phyloP scores from a whole-genome alignment of 2,329 filamentous ascomycete species.

The Diaporthe longicolla region DNA sequence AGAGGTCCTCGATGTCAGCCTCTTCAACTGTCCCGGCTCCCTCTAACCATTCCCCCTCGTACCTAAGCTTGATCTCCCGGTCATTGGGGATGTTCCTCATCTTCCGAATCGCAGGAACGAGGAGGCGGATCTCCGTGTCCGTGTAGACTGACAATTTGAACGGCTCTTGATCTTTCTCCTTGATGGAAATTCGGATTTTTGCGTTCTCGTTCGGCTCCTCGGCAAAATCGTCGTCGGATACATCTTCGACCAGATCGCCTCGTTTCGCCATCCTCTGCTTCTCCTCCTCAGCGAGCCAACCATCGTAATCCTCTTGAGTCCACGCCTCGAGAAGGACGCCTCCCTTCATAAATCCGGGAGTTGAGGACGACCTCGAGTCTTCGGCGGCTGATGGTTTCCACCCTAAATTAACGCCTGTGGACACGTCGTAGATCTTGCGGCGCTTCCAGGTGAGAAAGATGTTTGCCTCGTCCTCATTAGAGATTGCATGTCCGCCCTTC shows the following conservation, averaged over 20 bases:
- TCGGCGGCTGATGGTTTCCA: constrained; percentile 64
- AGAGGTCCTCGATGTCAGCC: constrained; percentile 81
- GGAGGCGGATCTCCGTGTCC: constrained; percentile 71
- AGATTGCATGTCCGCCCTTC: neutral
- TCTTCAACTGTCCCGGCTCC: constrained; percentile 72
- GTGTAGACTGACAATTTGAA: constrained; percentile 66
- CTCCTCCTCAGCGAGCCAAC: constrained; percentile 64
- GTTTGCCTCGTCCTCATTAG: constrained; percentile 57
- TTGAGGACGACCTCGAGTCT: constrained; percentile 54
- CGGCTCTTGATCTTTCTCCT: constrained; percentile 64
- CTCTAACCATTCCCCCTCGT: constrained; percentile 82
- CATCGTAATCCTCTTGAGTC: constrained; percentile 73
- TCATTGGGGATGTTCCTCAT: constrained; percentile 65
- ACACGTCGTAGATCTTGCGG: constrained; percentile 80
- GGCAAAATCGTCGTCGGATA: constrained; percentile 14
- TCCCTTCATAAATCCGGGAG: constrained; percentile 62
- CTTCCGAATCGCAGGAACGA: constrained; percentile 74
- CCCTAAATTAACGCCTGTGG: constrained; percentile 78
- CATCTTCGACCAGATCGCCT: constrained; percentile 53
- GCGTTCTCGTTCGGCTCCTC: constrained; percentile 42
- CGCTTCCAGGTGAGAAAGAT: constrained; percentile 87
- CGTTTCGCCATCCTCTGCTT: constrained; percentile 59
- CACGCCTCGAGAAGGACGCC: constrained; percentile 83
- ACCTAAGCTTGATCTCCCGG: constrained; percentile 73
- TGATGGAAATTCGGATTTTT: constrained; percentile 67